These are phyloP conservation scores for Epichloe scottii DNA, from an alignment of 2,329 filamentous ascomycete genomes.

Conservation along the genomic window DNA sequence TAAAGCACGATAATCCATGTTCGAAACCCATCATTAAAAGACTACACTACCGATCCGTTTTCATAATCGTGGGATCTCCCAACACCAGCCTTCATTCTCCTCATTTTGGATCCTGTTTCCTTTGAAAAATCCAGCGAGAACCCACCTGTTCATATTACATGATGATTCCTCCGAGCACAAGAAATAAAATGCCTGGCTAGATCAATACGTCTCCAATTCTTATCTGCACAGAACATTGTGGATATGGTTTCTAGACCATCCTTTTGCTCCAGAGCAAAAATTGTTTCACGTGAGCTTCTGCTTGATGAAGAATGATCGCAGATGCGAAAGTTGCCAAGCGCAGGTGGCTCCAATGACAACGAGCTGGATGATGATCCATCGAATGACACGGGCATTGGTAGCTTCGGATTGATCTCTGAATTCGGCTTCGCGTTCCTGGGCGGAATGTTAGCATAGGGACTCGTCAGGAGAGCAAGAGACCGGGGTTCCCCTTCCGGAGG, in stretches of 20 bases:
- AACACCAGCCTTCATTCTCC: neutral
- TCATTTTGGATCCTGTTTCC: neutral
- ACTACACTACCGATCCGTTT: neutral
- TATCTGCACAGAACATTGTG: neutral
- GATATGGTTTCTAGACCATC: neutral
- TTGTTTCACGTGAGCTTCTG: slow-evolving; percentile 76
- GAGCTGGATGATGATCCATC: slow-evolving; percentile 89
- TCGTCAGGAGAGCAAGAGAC: neutral
- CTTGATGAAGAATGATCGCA: slow-evolving; percentile 98
- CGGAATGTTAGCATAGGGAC: neutral
- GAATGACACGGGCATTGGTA: slow-evolving; percentile 82
- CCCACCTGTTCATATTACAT: neutral
- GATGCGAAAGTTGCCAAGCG: slow-evolving; percentile 92
- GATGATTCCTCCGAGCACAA: neutral
- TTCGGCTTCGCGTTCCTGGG: slow-evolving; percentile 86
- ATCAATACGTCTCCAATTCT: neutral
- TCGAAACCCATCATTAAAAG: neutral
- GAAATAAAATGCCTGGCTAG: too few species aligned
- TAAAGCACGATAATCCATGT: neutral
- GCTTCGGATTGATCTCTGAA: slow-evolving; percentile 95
- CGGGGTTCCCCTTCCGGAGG: neutral
- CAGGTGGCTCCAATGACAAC: slow-evolving; percentile 75
- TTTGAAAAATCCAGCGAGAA: neutral
- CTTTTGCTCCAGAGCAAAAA: neutral
- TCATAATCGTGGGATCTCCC: neutral